Evolutionary conservation across 352 stramenopile genomes (phyloP), one percentile per base, ranked within the genome.

Genomic region (Hyaloperonospora arabidopsidis): DNA sequence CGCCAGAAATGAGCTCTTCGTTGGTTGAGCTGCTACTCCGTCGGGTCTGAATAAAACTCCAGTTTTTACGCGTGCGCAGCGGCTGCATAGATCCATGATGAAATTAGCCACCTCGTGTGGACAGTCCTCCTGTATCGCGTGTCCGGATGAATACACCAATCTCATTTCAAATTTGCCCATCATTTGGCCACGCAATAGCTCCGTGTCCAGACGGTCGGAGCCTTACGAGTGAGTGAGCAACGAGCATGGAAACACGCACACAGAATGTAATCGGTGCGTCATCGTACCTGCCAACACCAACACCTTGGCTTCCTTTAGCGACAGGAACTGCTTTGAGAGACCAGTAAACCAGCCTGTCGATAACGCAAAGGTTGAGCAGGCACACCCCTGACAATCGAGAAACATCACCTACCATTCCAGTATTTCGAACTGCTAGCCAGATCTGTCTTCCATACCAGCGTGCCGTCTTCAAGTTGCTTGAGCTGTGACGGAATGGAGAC

Each of bases 131-230:
- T 95, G 84, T 49, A 95, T 92, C 44, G 81, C 80, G 50, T 95
- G 84, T n/a, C 84, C 86, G n/a, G 77, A 79, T 43, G 81, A 86
- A 55, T 94, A 93, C 53, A 94, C 79, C 29, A 94, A 59, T 21
- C 79, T 68, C 46, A 95, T 74, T 59, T 95, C 83, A 36, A 95
- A 95, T 58, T 95, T 95, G 32, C 86, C 86, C 79, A 93, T 90
- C 86, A 95, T 95, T 61, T 95, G 86, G 6, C 75, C 86, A 10
- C 84, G 79, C 67, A 88, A 88, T 29, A 95, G 68, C 17, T 84
- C 65, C n/a, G 84, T 95, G 59, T 95, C 86, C 2, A 95, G 64
- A 7, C 86, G 76, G 45, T 95, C 86, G 0, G 81, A 89, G 8
- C 76, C 72, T 81, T 47, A 32, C 40, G 23, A 2, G 17, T 57